Percentiles rank a stretch among this genome's conserved stretches.
These are phyloP conservation scores for Chenopodium suecicum DNA, from an alignment of 148 eudicot genomes.

Conservation along the genomic window DNA sequence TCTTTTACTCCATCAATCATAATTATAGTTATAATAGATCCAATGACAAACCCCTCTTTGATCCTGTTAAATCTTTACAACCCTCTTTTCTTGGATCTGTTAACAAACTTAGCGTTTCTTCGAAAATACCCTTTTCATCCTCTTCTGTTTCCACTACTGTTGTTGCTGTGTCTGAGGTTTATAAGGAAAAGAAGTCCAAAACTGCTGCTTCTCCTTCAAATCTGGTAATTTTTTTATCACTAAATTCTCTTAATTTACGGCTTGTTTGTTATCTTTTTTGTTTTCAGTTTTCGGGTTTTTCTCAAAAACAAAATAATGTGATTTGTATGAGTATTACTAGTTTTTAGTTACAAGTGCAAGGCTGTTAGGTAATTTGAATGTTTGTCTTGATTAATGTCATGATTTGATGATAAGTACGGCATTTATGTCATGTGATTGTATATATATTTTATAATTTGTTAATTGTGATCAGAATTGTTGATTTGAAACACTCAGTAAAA, in stretches of 20 bases:
- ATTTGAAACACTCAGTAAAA: neutral
- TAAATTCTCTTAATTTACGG: neutral
- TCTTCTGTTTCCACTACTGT: slow-evolving; percentile 31
- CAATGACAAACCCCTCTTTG: slow-evolving; percentile 35
- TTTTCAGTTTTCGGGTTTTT: neutral
- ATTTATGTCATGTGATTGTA: no score
- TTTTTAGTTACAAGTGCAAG: no score
- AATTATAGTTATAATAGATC: slow-evolving; percentile 34
- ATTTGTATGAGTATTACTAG: neutral
- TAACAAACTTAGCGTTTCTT: slow-evolving; percentile 29
- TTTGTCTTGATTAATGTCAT: neutral
- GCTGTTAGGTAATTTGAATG: neutral
- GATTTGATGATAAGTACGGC: neutral
- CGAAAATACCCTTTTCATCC: slow-evolving; percentile 15
- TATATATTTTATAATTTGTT: neutral
- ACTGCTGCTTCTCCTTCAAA: slow-evolving; percentile 38
- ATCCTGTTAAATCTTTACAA: slow-evolving; percentile 27
- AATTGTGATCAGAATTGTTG: neutral
- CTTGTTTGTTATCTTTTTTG: neutral
- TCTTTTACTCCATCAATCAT: slow-evolving; percentile 39
- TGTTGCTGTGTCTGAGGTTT: slow-evolving; percentile 57
- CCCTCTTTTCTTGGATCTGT: slow-evolving; percentile 45
- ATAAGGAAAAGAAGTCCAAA: slow-evolving; percentile 56
- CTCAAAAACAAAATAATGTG: neutral
- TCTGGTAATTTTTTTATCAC: slow-evolving; percentile 41